phyloP scores from a whole-genome alignment of 495 filamentous ascomycete species.

The Immersiella caudata region DNA sequence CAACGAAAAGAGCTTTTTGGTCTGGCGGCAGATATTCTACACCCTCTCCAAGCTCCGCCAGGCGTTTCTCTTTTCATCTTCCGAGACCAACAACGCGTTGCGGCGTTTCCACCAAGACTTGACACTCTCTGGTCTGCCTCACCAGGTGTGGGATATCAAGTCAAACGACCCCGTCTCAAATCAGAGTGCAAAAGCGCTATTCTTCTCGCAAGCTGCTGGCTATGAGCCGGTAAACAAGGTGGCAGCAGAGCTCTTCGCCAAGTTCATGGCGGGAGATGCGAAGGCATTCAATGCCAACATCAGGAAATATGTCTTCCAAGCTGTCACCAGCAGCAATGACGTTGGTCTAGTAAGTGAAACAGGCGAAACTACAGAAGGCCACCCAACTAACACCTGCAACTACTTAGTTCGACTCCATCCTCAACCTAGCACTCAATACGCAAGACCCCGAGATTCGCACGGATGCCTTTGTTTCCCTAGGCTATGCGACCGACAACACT shows the following conservation, averaged over 20 bases:
- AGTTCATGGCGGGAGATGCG: background rate
- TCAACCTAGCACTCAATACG: background rate
- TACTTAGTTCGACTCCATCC: background rate
- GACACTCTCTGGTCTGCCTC: background rate
- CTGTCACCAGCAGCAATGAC: background rate
- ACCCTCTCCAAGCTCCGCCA: background rate
- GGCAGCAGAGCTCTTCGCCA: background rate
- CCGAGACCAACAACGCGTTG: background rate
- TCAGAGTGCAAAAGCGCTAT: background rate
- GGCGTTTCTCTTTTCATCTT: background rate
- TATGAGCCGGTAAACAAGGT: background rate
- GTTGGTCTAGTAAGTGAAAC: too few relatives aligned
- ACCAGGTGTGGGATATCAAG: background rate
- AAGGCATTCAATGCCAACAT: background rate
- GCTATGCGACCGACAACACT: background rate
- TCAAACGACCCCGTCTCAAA: background rate
- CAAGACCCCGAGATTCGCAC: background rate
- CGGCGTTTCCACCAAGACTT: background rate
- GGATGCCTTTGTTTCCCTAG: background rate
- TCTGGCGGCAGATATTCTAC: constrained; percentile 1
- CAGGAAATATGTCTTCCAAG: background rate
- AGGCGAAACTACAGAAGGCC: too few relatives aligned
- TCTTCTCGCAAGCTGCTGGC: background rate
- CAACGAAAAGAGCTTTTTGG: background rate
- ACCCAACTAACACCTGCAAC: background rate